phyloP scores from a whole-genome alignment of 1,284 basidiomycete genomes.

The Ceratobasidium sp. region DNA sequence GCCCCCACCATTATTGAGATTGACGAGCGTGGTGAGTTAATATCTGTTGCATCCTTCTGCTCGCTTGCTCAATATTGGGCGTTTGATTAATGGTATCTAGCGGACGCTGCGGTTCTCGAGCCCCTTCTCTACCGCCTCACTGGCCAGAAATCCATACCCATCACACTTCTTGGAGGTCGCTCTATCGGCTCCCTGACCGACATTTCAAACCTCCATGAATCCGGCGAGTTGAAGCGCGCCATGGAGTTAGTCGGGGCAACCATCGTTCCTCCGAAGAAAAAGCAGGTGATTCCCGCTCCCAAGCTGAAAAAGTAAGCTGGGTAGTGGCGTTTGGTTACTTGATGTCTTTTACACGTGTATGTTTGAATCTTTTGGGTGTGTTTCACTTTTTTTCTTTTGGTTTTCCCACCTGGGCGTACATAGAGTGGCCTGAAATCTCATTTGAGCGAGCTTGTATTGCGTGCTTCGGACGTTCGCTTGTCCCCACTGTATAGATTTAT shows the following conservation, averaged over 20 bases:
- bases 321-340: neutral
- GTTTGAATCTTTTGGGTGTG: neutral
- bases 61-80: conserved; percentile 51
- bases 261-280: conserved; percentile 66
- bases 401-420: neutral
- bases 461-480: neutral
- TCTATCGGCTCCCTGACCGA: conserved; percentile 67
- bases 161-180: conserved; percentile 75
- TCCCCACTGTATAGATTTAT: neutral
- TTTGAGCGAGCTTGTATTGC: neutral
- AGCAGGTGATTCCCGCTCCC: conserved; percentile 48
- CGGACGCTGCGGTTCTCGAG: conserved; percentile 60
- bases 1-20: conserved; percentile 77
- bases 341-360: neutral
- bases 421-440: neutral
- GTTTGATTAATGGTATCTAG: conserved; percentile 50
- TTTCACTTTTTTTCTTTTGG: conserved; percentile 5
- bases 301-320: conserved; percentile 36
- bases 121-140: conserved; percentile 69
- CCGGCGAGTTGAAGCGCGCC: conserved; percentile 64
- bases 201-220: conserved; percentile 63
- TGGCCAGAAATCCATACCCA: conserved; percentile 66
- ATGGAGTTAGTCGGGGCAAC: conserved; percentile 69
- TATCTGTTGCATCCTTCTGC: neutral
- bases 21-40: conserved; percentile 68